phyloP scores from a whole-genome alignment of 2,329 filamentous ascomycete genomes.

The Drechslerella stenobrocha region DNA sequence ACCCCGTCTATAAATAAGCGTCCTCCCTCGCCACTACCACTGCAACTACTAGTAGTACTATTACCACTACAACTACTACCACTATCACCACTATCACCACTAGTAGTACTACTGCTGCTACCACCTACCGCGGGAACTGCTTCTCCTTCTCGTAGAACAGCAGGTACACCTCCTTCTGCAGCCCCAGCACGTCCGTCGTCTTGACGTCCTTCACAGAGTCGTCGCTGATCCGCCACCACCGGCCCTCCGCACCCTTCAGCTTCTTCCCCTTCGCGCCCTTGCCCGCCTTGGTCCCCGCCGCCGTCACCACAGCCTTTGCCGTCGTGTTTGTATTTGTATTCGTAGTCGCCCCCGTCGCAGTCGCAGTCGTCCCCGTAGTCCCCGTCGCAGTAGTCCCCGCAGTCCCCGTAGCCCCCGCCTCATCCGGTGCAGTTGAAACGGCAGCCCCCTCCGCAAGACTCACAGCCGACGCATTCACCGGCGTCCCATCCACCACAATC shows the following conservation, averaged over 20 bases:
- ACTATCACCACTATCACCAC: slow-evolving; percentile 2
- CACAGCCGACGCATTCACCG: too few species aligned
- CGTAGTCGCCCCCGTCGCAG: background rate
- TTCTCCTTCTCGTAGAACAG: slow-evolving; percentile 76
- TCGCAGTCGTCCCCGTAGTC: background rate
- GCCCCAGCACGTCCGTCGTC: slow-evolving; percentile 83
- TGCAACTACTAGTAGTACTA: background rate
- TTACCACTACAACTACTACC: too few species aligned
- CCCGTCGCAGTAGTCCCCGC: slow-evolving; percentile 51
- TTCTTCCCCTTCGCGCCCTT: slow-evolving; percentile 55
- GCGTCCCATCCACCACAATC: background rate
- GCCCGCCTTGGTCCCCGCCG: slow-evolving; percentile 6
- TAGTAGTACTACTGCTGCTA: background rate
- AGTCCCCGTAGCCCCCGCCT: slow-evolving; percentile 14
- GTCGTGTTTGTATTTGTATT: background rate
- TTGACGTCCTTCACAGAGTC: slow-evolving; percentile 95
- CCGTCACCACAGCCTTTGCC: background rate
- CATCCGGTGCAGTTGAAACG: slow-evolving; percentile 6
- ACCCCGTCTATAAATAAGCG: too few species aligned
- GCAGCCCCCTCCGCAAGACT: too few species aligned
- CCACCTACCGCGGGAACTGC: background rate
- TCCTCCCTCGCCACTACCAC: background rate
- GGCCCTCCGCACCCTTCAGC: slow-evolving; percentile 66
- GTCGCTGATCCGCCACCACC: slow-evolving; percentile 98
- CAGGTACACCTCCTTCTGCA: slow-evolving; percentile 95